Evolutionary conservation across 1,284 basidiomycete species (phyloP).

Genomic region (Amylostereum areolatum): DNA sequence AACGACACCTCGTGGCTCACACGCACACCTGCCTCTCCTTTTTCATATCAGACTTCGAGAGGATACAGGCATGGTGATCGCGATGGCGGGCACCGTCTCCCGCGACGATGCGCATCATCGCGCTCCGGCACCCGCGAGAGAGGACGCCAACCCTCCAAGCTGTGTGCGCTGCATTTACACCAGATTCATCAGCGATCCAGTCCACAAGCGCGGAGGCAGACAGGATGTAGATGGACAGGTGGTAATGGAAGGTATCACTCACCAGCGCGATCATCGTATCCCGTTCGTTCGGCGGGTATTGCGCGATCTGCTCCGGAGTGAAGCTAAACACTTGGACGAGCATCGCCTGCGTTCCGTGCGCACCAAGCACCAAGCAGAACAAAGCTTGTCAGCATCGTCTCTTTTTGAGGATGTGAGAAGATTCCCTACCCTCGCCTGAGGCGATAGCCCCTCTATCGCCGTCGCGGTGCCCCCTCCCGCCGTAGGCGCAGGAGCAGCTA

Average conservation of each 20-base stretch:
- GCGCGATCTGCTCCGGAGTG: slow-evolving; percentile 83
- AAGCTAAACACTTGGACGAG: slow-evolving; percentile 82
- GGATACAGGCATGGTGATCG: no score
- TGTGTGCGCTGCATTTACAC: no score
- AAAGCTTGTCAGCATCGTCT: background rate
- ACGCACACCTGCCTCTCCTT: no score
- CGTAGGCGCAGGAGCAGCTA: background rate
- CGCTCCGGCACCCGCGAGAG: no score
- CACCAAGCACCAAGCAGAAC: background rate
- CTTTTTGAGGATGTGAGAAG: background rate
- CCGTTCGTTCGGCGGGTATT: slow-evolving; percentile 77
- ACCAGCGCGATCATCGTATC: slow-evolving; percentile 85
- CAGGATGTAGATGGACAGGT: background rate
- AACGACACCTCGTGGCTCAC: no score
- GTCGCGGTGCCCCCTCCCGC: background rate
- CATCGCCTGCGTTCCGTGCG: slow-evolving; percentile 54
- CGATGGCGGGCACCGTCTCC: no score
- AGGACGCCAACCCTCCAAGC: no score
- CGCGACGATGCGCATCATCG: no score
- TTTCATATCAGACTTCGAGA: no score
- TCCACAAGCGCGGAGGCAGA: no score
- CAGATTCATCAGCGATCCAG: no score
- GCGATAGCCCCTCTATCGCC: no score
- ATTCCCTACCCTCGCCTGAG: background rate
- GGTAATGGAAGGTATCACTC: slow-evolving; percentile 21